phyloP scores from a whole-genome alignment of 108 stramenopile species.

The Stephanodiscus minutulus region DNA sequence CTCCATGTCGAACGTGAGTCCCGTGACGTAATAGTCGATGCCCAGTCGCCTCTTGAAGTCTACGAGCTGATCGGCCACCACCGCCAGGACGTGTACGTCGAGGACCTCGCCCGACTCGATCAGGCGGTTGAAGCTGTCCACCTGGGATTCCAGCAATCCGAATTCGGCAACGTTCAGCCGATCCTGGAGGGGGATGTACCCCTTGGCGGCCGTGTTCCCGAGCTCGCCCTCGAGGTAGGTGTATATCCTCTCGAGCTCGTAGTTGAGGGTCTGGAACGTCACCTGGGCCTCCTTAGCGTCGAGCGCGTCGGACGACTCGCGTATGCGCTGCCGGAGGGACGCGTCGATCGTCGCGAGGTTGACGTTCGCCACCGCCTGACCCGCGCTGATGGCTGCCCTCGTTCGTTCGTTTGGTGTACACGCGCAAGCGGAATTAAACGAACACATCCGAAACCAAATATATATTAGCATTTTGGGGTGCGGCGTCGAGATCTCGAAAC shows the following conservation, averaged over 20 bases:
- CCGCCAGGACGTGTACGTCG: constrained; percentile 80
- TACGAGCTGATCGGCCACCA: constrained; percentile 76
- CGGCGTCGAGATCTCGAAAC: neutral
- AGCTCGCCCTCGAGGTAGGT: constrained; percentile 88
- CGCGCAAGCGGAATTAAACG: no score
- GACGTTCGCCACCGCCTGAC: constrained; percentile 83
- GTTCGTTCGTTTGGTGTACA: no score
- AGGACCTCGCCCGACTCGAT: constrained; percentile 60
- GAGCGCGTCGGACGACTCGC: constrained; percentile 64
- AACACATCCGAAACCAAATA: no score
- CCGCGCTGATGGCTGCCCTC: constrained; percentile 63
- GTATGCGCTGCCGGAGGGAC: constrained; percentile 66
- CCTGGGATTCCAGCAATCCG: constrained; percentile 91
- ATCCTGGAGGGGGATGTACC: constrained; percentile 89
- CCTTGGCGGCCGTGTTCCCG: constrained; percentile 72
- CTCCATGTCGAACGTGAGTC: constrained; percentile 74
- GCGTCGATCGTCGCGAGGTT: constrained; percentile 77
- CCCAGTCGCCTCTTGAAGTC: constrained; percentile 94
- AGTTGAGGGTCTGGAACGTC: constrained; percentile 74
- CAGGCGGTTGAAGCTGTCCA: constrained; percentile 74
- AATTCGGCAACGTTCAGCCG: constrained; percentile 95
- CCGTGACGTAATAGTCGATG: constrained; percentile 88
- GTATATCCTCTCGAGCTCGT: constrained; percentile 92
- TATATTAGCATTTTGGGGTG: no score
- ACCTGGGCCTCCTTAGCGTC: constrained; percentile 67